Evolutionary conservation across 495 filamentous ascomycete genomes (phyloP).

Genomic region (Podospora pseudopauciseta): DNA sequence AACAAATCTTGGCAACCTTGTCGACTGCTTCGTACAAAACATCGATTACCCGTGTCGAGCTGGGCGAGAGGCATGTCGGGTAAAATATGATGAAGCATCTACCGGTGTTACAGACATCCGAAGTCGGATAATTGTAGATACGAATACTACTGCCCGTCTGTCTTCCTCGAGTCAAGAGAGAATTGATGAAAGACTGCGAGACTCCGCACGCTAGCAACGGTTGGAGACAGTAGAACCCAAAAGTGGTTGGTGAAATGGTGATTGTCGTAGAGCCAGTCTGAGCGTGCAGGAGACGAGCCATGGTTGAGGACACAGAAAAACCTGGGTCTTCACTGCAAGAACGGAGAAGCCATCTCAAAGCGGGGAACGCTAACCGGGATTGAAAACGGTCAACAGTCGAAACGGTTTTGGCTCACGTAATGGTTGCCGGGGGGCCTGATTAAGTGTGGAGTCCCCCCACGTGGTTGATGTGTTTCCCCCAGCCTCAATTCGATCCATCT

Average conservation of each 20-base stretch:
- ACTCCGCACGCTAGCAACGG: constrained; percentile 1
- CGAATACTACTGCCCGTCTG: background rate
- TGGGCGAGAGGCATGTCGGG: background rate
- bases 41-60: background rate
- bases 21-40: background rate
- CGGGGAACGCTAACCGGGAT: background rate
- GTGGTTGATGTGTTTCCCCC: background rate
- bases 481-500: background rate
- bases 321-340: constrained; percentile 4
- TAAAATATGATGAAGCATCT: constrained; percentile 1
- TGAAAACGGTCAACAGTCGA: background rate
- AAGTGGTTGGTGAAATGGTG: background rate
- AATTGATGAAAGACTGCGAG: background rate
- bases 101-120: background rate
- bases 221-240: constrained; percentile 8
- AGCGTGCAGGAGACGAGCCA: constrained; percentile 6
- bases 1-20: background rate
- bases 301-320: constrained; percentile 10
- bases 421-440: background rate
- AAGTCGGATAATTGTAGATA: background rate
- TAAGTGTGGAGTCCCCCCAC: background rate
- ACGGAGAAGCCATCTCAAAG: background rate
- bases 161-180: no score
- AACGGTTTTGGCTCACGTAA: background rate
- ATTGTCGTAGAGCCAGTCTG: constrained; percentile 3